These are phyloP conservation scores for Candida succiphila DNA, from an alignment of 805 yeast genomes.

Conservation along the genomic window DNA sequence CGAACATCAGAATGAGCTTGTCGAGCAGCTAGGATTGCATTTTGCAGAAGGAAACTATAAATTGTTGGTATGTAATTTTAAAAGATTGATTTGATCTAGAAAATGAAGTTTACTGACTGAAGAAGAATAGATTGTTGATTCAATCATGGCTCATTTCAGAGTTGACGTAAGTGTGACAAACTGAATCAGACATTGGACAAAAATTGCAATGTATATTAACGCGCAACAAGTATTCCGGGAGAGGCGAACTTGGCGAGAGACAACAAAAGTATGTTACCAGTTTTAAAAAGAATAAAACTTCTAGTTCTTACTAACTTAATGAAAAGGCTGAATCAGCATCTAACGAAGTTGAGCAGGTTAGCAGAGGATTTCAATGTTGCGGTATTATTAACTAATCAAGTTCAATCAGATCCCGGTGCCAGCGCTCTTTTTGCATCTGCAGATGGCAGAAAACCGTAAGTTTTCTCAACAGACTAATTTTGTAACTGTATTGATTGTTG, in stretches of 20 bases:
- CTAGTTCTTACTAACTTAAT: background rate
- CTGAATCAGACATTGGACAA: background rate
- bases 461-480: slow-evolving; percentile 1
- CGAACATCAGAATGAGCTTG: slow-evolving; percentile 68
- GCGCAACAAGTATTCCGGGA: slow-evolving; percentile 56
- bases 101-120: too few relatives aligned
- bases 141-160: slow-evolving; percentile 71
- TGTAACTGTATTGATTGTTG: too few relatives aligned
- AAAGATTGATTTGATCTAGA: too few relatives aligned
- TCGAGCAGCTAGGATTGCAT: slow-evolving; percentile 57
- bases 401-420: slow-evolving; percentile 80
- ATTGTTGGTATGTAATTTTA: slow-evolving; percentile 32
- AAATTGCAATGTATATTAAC: too few relatives aligned
- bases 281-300: too few relatives aligned
- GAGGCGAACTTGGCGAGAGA: slow-evolving; percentile 70
- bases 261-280: slow-evolving; percentile 63
- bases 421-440: slow-evolving; percentile 70
- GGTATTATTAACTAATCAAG: slow-evolving; percentile 67
- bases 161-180: slow-evolving; percentile 37
- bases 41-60: slow-evolving; percentile 60
- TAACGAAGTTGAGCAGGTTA: slow-evolving; percentile 41
- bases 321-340: slow-evolving; percentile 36
- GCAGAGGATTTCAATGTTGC: slow-evolving; percentile 77
- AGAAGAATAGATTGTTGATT: slow-evolving; percentile 54
- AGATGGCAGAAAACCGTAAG: slow-evolving; percentile 67